These are phyloP conservation scores for Cystofilobasidium bisporidii DNA, from an alignment of 768 basidiomycete genomes.

Conservation along the genomic window DNA sequence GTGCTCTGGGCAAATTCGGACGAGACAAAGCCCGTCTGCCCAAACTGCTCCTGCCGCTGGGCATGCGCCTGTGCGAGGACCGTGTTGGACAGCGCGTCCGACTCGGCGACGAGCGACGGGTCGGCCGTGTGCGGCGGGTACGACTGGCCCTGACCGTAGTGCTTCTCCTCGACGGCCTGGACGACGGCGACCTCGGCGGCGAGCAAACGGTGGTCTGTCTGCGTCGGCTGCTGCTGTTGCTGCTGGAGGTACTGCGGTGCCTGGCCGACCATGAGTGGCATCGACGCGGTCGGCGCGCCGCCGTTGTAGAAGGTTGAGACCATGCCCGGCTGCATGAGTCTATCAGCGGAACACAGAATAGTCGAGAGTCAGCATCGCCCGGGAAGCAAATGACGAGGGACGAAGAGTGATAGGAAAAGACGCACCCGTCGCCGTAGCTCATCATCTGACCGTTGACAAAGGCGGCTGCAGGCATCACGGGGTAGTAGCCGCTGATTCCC, in stretches of 20 bases:
- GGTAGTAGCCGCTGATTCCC: not conserved
- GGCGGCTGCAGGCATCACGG: not conserved
- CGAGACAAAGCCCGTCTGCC: conserved; percentile 17
- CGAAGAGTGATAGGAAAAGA: not conserved
- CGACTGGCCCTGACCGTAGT: conserved; percentile 1
- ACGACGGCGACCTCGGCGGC: conserved; percentile 10
- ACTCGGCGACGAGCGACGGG: conserved; percentile 21
- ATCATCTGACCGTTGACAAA: not conserved
- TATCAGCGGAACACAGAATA: too few species aligned
- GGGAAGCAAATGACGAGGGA: not conserved
- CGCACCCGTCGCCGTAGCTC: not conserved
- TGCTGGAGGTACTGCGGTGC: not conserved
- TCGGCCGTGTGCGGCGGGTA: not conserved
- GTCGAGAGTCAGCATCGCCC: too few species aligned
- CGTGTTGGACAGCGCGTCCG: conserved; percentile 1
- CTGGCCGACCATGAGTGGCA: not conserved
- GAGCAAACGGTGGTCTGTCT: not conserved
- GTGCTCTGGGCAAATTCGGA: conserved; percentile 19
- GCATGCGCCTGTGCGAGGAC: conserved; percentile 16
- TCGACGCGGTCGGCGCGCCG: not conserved
- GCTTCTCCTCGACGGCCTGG: conserved; percentile 20
- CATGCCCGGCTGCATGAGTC: not conserved
- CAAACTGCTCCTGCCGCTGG: conserved; percentile 11
- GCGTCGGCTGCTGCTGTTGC: not conserved
- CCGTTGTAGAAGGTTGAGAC: not conserved